Evolutionary conservation across 352 stramenopile genomes (phyloP), one percentile per base, ranked within the genome.

Genomic region (Thalassiosira hispida): DNA sequence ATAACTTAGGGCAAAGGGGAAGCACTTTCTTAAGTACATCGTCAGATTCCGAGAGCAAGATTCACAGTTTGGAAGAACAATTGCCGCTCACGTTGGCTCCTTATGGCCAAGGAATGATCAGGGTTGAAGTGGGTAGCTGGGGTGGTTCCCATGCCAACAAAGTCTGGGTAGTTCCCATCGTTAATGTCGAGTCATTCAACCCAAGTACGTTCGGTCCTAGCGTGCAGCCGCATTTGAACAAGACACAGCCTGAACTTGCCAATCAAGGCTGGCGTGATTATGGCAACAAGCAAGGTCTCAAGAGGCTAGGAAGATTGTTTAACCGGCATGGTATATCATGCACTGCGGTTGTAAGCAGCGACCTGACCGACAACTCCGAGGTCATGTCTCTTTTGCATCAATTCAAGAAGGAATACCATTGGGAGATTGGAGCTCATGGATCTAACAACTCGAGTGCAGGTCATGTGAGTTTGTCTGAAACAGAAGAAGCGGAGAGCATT

Each of bases 291-390:
- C 49, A 23, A 72, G 72, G 72, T 14, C 46, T 80, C 14, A 51
- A 42, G 18, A 61, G 72, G 16, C 49, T 80, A 1, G 61, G 51
- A 33, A 62, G 23, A 25, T 44, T 80, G 46, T 80, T 80, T 44
- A 68, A 42, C 20, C 29, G 62, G n/a, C 52, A 80, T 63, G 57
- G 38, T 27, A 80, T 80, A 31, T 12, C 47, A 20, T 80, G 72
- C 29, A 80, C 72, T 46, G 72, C 72, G 31, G 72, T 80, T 35
- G 72, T 80, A 27, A 80, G 72, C 53, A 80, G 72, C 40, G 72
- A 80, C 44, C 31, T 80, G 18, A 40, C 31, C n/a, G 22, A 52
- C 3, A 40, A 80, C 27, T 23, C 51, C 1, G 27, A 66, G 22
- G 72, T 80, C 6, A 73, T 80, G 35, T 8, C 33, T 31, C 51